Evolutionary conservation across 2,329 filamentous ascomycete species (phyloP), one percentile per base, ranked within the genome.

Genomic region (Fusarium begoniae): DNA sequence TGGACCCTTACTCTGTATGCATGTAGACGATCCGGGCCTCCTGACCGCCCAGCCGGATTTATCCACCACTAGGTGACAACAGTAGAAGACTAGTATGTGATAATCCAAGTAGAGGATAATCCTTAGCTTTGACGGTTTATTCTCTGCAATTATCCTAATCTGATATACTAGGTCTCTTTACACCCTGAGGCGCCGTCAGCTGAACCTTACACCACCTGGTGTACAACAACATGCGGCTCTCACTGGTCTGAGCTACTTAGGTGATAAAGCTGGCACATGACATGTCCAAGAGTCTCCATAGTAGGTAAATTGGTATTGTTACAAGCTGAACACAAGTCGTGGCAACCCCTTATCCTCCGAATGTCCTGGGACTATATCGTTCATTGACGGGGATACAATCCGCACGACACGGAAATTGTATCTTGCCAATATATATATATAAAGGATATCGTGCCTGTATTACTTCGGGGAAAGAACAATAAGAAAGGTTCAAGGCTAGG

Each of bases 21-120:
- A 73, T 57, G 56, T 74, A 71, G 40, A 59, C 69, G 63, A 66
- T 63, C 61, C 64, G 69, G 72, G n/a, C 55, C 20, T 60, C 63
- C 53, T 75, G 74, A 77, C 75, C 75, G 75, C 75, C 65, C 62
- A 65, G 40, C 74, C 69, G 68, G 61, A 64, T 70, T 70, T 75
- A 70, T 54, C 74, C 67, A 32, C 43, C 30, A 43, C 58, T 28
- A 54, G 11, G 15, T 55, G 24, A 55, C 26, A 30, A 20, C 15
- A 41, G 8, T 14, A 26, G 28, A 18, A 14, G 35, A 14, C 14
- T 8, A 28, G 20, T 37, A 28, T 40, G 10, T 15, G 35, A 55
- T 18, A 13, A 13, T 28, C 26, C 13, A 12, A 54, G 24, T 18
- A 28, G 24, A n/a, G 30, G 24, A 37, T 6, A 58, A 37, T 50